Evolutionary conservation across 768 basidiomycete genomes (phyloP).

Genomic region (Suillus brevipes): DNA sequence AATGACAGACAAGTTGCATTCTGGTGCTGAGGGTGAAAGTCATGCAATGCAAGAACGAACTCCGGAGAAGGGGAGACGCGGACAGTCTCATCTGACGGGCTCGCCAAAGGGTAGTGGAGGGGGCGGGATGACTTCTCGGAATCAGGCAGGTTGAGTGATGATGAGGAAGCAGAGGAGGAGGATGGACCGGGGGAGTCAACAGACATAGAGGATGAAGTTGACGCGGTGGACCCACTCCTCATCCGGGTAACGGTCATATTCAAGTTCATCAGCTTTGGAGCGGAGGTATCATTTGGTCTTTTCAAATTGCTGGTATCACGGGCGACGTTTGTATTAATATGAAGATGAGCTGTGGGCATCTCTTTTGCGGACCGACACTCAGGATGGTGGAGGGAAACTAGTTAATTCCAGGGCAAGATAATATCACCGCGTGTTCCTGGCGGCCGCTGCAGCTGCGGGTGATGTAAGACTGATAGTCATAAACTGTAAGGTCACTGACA

Average conservation of each 20-base stretch:
- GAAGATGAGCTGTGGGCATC: constrained; percentile 49
- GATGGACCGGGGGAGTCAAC: constrained; percentile 54
- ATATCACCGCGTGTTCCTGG: background rate
- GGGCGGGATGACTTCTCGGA: constrained; percentile 28
- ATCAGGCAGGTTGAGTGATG: constrained; percentile 46
- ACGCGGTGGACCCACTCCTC: constrained; percentile 56
- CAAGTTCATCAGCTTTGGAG: constrained; percentile 10
- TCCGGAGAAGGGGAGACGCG: constrained; percentile 48
- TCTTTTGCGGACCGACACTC: constrained; percentile 1
- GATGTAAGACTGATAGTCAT: background rate
- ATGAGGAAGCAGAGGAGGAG: constrained; percentile 53
- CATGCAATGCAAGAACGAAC: constrained; percentile 91
- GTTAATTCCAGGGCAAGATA: background rate
- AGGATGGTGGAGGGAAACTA: background rate
- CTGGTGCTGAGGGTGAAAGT: constrained; percentile 72
- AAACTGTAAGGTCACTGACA: constrained; percentile 1
- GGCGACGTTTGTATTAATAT: constrained; percentile 48
- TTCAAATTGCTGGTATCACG: constrained; percentile 34
- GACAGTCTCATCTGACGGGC: constrained; percentile 51
- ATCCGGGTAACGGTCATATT: constrained; percentile 28
- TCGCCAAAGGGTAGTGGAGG: constrained; percentile 23
- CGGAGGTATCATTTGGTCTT: constrained; percentile 30
- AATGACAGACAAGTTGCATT: constrained; percentile 85
- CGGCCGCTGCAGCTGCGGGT: background rate
- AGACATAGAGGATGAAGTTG: constrained; percentile 56